A percentile compares a stretch with the other conserved stretches of the same genome.
phyloP scores from a whole-genome alignment of 2,329 filamentous ascomycete species.

The Intubia oerlemansii region DNA sequence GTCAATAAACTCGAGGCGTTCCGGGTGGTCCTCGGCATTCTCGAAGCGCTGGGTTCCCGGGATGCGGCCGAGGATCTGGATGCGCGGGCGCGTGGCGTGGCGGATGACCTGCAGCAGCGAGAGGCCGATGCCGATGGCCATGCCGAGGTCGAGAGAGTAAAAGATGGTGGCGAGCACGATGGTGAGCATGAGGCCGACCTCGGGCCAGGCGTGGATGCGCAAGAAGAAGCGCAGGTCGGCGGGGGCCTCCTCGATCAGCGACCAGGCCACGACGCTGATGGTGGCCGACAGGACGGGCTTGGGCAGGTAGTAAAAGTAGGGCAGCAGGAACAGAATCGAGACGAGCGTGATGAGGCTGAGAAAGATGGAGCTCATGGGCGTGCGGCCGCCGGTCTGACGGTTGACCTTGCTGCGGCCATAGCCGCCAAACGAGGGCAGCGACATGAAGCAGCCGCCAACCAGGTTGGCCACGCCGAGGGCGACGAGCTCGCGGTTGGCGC shows the following conservation, averaged over 20 bases:
- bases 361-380: slow-evolving; percentile 82
- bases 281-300: slow-evolving; percentile 87
- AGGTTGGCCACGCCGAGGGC: slow-evolving; percentile 81
- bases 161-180: slow-evolving; percentile 89
- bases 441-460: slow-evolving; percentile 80
- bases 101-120: slow-evolving; percentile 78
- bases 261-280: slow-evolving; percentile 89
- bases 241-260: slow-evolving; percentile 84
- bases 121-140: slow-evolving; percentile 80
- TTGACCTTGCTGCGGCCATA: slow-evolving; percentile 96
- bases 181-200: slow-evolving; percentile 67
- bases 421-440: slow-evolving; percentile 81
- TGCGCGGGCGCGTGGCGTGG: slow-evolving; percentile 77
- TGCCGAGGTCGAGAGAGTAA: slow-evolving; percentile 83
- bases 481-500: slow-evolving; percentile 81
- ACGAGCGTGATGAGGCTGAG: slow-evolving; percentile 65
- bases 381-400: slow-evolving; percentile 73
- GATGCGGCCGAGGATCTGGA: slow-evolving; percentile 84
- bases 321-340: slow-evolving; percentile 62
- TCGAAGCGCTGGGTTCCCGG: slow-evolving; percentile 68
- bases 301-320: slow-evolving; percentile 86
- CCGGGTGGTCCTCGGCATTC: slow-evolving; percentile 56
- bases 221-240: slow-evolving; percentile 84
- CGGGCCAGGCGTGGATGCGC: slow-evolving; percentile 65
- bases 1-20: slow-evolving; percentile 69